phyloP scores from a whole-genome alignment of 352 stramenopile genomes.

The Phytophthora capsici region DNA sequence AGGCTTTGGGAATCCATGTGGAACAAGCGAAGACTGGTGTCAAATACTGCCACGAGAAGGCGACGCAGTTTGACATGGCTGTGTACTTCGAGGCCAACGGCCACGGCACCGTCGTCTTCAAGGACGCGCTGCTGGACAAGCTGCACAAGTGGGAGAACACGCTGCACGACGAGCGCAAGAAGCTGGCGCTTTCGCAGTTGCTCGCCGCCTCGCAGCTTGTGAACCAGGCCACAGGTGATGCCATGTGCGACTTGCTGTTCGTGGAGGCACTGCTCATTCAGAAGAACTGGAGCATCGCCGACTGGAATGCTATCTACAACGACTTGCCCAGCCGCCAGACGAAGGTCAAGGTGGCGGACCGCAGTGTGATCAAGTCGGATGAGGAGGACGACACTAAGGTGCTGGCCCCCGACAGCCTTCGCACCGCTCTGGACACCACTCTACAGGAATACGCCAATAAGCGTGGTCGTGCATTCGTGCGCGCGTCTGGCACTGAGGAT shows the following conservation, averaged over 20 bases:
- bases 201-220: conserved; percentile 91
- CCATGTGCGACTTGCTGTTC: conserved; percentile 96
- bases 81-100: conserved; percentile 99
- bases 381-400: conserved; percentile 76
- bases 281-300: conserved; percentile 85
- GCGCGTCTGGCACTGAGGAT: conserved; percentile 98
- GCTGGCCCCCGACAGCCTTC: conserved; percentile 64
- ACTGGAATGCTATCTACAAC: conserved; percentile 95
- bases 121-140: conserved; percentile 84
- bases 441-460: conserved; percentile 70
- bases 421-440: conserved; percentile 52
- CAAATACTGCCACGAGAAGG: conserved; percentile 97
- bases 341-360: conserved; percentile 86
- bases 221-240: conserved; percentile 98
- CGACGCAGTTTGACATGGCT: conserved; percentile 96
- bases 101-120: conserved; percentile 98
- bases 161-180: conserved; percentile 80
- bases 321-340: conserved; percentile 94
- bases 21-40: conserved; percentile 97
- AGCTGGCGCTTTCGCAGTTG: conserved; percentile 84
- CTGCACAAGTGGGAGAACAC: conserved; percentile 83
- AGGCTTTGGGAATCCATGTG: conserved; percentile 77
- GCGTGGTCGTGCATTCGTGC: conserved; percentile 91
- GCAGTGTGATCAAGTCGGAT: conserved; percentile 63
- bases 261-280: conserved; percentile 95